Conservation (phyloP, 306 rosid species). For the Senna siamea region DNA sequence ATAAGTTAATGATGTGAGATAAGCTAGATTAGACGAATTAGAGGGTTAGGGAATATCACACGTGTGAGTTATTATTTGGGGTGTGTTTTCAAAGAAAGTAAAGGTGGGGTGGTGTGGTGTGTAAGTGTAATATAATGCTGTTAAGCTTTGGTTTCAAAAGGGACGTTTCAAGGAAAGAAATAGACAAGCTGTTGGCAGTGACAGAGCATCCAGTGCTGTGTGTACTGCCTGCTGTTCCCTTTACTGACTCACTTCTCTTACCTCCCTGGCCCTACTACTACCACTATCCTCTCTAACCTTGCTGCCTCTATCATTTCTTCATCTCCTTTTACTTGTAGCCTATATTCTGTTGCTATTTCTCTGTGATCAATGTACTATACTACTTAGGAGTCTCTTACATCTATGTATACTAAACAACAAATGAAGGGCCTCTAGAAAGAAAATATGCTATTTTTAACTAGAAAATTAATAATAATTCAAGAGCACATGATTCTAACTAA, state of each 20-base stretch:
- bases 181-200: slow-evolving; percentile 59
- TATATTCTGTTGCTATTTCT: no score
- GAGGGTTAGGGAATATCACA: slow-evolving; percentile 3
- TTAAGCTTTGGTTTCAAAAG: slow-evolving; percentile 48
- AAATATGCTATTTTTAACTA: no score
- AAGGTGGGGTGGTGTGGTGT: not conserved
- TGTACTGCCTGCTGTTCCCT: slow-evolving; percentile 36
- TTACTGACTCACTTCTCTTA: slow-evolving; percentile 30
- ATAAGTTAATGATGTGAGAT: slow-evolving; percentile 25
- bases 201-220: slow-evolving; percentile 48
- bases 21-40: not conserved
- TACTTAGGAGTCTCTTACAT: no score
- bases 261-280: slow-evolving; percentile 16
- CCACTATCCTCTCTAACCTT: no score
- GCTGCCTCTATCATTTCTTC: no score
- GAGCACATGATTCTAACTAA: no score
- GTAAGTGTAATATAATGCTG: not conserved
- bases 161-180: slow-evolving; percentile 61
- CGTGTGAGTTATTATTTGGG: slow-evolving; percentile 29
- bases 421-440: not conserved
- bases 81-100: slow-evolving; percentile 30
- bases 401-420: not conserved
- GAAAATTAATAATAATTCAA: no score
- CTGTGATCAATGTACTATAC: not conserved
- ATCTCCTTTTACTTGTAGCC: no score